A percentile compares a stretch with the other conserved stretches of the same genome.
Evolutionary conservation across 148 eudicot species (phyloP).

Genomic region (Rhododendron vialii): DNA sequence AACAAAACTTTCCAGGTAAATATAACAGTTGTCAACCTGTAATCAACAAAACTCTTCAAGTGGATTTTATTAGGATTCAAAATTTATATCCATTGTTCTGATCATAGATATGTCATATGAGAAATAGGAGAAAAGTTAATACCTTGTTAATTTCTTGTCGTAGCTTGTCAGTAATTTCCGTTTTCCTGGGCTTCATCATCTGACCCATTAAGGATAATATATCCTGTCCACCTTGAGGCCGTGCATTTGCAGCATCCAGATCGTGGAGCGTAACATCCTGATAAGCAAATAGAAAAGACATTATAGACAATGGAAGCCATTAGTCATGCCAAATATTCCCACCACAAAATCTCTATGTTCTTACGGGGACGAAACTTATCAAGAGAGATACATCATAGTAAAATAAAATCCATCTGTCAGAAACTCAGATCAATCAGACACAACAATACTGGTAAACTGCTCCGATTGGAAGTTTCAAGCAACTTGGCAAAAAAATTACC

Average conservation of each 20-base stretch:
- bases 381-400: background rate
- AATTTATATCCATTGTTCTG: background rate
- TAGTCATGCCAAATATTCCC: background rate
- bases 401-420: conserved; percentile 2
- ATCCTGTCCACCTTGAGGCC: conserved; percentile 99
- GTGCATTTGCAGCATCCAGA: conserved; percentile 99
- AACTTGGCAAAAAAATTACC: background rate
- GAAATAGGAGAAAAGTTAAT: background rate
- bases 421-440: background rate
- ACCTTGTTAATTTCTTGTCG: conserved; percentile 98
- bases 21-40: background rate
- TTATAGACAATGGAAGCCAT: background rate
- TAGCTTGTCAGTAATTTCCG: conserved; percentile 94
- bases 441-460: background rate
- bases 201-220: conserved; percentile 94
- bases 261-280: conserved; percentile 99
- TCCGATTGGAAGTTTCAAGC: background rate
- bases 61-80: background rate
- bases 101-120: background rate
- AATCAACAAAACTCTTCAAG: background rate
- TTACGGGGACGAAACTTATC: background rate
- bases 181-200: conserved; percentile 97
- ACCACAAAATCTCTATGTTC: background rate
- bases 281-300: conserved; percentile 6
- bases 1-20: background rate